Percentiles rank a stretch among this genome's conserved stretches.
phyloP scores from a whole-genome alignment of 345 rosid genomes.

The Nasturtium officinale region DNA sequence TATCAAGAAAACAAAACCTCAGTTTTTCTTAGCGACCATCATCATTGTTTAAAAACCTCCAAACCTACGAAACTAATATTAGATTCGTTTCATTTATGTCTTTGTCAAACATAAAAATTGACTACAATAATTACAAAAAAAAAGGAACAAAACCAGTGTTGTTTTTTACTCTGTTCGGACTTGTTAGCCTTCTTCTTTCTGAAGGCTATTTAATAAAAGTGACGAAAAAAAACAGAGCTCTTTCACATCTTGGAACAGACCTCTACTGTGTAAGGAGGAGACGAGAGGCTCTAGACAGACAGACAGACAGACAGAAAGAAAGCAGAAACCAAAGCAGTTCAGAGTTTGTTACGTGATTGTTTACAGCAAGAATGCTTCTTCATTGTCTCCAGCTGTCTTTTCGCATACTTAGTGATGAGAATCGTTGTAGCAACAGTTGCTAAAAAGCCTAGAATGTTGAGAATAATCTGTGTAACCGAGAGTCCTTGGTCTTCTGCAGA shows the following conservation, averaged over 20 bases:
- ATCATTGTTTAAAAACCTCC: too few species aligned
- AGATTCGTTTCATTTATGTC: too few species aligned
- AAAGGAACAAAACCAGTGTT: neutral
- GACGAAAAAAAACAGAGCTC: conserved; percentile 13
- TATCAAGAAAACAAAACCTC: too few species aligned
- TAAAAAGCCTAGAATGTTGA: conserved; percentile 75
- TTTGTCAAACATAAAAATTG: neutral
- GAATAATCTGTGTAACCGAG: conserved; percentile 74
- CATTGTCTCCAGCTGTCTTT: conserved; percentile 67
- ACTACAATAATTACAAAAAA: conserved; percentile 2
- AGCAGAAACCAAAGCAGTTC: conserved; percentile 28
- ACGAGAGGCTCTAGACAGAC: conserved; percentile 3
- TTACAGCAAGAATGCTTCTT: conserved; percentile 56
- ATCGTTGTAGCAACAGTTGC: conserved; percentile 67
- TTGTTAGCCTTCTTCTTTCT: conserved; percentile 22
- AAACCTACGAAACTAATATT: too few species aligned
- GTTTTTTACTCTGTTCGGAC: conserved; percentile 19
- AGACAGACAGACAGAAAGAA: neutral
- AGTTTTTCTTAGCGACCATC: too few species aligned
- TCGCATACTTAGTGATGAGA: conserved; percentile 72
- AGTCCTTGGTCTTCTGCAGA: conserved; percentile 61
- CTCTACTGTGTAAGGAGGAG: conserved; percentile 18
- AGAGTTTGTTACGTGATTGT: conserved; percentile 29
- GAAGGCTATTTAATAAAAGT: conserved; percentile 11
- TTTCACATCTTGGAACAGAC: conserved; percentile 36